Base-by-base conservation (phyloP, 257 asterid genomes). In the Solanum verrucosum region DNA sequence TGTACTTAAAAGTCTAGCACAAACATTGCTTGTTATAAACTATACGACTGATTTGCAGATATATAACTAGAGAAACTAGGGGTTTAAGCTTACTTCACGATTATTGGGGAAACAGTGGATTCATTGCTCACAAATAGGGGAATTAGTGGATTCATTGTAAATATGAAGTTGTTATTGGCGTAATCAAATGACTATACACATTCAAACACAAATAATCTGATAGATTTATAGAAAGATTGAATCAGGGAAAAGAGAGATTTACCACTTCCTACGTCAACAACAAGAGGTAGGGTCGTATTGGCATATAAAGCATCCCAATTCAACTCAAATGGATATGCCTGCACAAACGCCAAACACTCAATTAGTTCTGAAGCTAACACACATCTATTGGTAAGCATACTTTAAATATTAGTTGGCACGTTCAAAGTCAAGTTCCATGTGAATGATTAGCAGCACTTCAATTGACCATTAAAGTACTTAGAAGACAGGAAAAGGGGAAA, bases 261-360 rank as follows among this genome's bases (percentile, higher is more conserved):
- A 97, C 99, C 98, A 84, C 99, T 95, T 92, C 99, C 99, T 34
- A 97, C 82, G 87, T 97, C 99, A 87, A 97, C 97, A 87, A 91
- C 96, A 88, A 97, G 94, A 88, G 98, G 95, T 84, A 65, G 91
- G 84, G 87, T 87, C 84, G 98, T 96, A 91, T 93, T 93, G 90
- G 88, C 87, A 90, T 92, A 97, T 56, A 86, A 71, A 44, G 83
- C 88, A 89, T 90, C 89, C 99, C 99, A 97, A 75, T 93, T 91
- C 49, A 94, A 91, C 89, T 83, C 91, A 91, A 90, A 96, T 10
- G 98, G 96, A 89, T 94, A 95, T 68, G 95, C 96, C 99, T 97
- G 94, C 91, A 91, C 82, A 91, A 65, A 84, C 21, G 2, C 86
- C 70, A 20, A 82, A 18, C 42, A 29, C 0, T 10, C 68, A 82